A percentile compares a stretch with the other conserved stretches of the same genome.
phyloP scores from a whole-genome alignment of 495 filamentous ascomycete species.

The Trypethelium eluteriae region DNA sequence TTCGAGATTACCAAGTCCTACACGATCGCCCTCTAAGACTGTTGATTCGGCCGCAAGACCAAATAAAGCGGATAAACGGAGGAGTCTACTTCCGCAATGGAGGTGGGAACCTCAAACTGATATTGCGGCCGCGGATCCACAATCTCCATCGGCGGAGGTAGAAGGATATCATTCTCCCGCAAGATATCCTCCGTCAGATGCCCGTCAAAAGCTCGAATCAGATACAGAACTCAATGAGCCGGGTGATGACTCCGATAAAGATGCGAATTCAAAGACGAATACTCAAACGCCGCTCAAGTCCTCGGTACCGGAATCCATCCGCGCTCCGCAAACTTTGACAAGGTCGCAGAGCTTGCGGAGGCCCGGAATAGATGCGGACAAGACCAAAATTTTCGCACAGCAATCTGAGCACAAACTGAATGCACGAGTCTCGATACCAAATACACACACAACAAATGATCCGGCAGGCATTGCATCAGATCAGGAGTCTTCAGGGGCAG shows the following conservation, averaged over 20 bases:
- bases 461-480: background rate
- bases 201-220: background rate
- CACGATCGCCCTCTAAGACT: background rate
- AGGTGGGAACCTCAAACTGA: background rate
- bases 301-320: background rate
- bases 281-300: background rate
- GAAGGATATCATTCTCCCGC: too few relatives aligned
- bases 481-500: background rate
- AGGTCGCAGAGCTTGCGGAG: background rate
- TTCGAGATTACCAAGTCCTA: background rate
- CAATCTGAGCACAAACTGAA: background rate
- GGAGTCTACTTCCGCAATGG: slow-evolving; percentile 4
- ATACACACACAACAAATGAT: background rate
- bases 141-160: too few relatives aligned
- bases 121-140: too few relatives aligned
- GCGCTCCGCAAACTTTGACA: background rate
- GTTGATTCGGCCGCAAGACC: background rate
- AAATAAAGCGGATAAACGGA: background rate
- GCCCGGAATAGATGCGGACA: background rate
- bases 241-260: background rate
- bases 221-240: background rate
- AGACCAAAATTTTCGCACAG: background rate
- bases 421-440: background rate
- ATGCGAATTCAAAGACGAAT: background rate
- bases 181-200: too few relatives aligned